A percentile compares a stretch with the other conserved stretches of the same genome.
These are phyloP conservation scores for Jacaranda mimosifolia DNA, from an alignment of 257 asterid genomes.

Conservation along the genomic window DNA sequence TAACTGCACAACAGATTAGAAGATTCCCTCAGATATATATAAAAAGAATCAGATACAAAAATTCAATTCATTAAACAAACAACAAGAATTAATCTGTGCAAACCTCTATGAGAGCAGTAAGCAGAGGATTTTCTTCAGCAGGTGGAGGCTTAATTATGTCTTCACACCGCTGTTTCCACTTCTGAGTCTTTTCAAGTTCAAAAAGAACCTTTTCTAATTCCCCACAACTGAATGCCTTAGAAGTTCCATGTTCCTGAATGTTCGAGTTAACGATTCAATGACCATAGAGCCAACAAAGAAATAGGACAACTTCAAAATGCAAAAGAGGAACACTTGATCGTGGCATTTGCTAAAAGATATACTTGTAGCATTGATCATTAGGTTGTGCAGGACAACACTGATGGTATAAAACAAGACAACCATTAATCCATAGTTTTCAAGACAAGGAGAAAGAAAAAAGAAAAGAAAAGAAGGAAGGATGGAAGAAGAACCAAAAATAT, in stretches of 20 bases:
- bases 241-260: slow-evolving; percentile 75
- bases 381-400: not conserved
- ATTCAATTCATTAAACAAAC: slow-evolving; percentile 25
- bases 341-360: slow-evolving; percentile 16
- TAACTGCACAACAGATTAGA: slow-evolving; percentile 54
- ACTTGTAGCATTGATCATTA: not conserved
- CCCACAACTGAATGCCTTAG: slow-evolving; percentile 71
- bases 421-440: not conserved
- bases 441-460: not conserved
- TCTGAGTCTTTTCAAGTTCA: slow-evolving; percentile 66
- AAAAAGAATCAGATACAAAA: slow-evolving; percentile 21
- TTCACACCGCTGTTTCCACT: slow-evolving; percentile 67
- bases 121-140: slow-evolving; percentile 51
- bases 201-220: slow-evolving; percentile 71
- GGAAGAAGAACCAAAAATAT: not conserved
- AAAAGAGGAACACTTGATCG: slow-evolving; percentile 19
- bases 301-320: slow-evolving; percentile 19
- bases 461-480: not conserved
- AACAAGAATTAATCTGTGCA: slow-evolving; percentile 19
- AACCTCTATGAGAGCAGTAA: slow-evolving; percentile 69
- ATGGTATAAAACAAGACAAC: slow-evolving; percentile 15
- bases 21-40: slow-evolving; percentile 25
- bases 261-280: slow-evolving; percentile 35
- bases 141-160: slow-evolving; percentile 56
- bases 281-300: slow-evolving; percentile 18